Evolutionary conservation across 2,329 filamentous ascomycete species (phyloP), one percentile per base, ranked within the genome.

Genomic region (Fusarium odoratissimum): DNA sequence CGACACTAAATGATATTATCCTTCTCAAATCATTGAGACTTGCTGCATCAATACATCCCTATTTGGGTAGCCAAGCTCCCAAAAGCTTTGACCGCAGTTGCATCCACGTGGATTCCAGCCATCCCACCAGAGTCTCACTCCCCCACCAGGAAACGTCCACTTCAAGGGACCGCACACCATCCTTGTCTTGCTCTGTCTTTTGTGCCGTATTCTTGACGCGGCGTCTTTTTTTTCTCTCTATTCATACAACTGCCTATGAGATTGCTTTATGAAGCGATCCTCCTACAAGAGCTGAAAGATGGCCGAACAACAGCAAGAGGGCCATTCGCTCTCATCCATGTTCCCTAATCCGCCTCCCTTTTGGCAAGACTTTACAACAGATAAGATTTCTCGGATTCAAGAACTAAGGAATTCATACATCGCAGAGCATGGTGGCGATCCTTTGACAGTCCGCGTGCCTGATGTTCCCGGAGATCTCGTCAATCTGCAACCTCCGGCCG

Each of bases 321-420:
- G 83, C 14, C 80, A 82, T 40, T 84, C 85, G 51, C 82, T 88
- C 76, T 87, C 90, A 31, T 90, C 92, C 30, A 90, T 91, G 44
- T 97, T 95, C 80, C 95, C 96, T 30, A 90, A 92, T 58, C 96
- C 96, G 31, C 96, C 96, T 31, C 91, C 92, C 2, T 97, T 98
- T 84, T 98, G 93, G 91, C 91, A 92, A 75, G 88, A 93, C 80
- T 98, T 98, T 83, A 97, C 94, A 0, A 81, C 90, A 6, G 90
- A 92, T 33, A 97, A 95, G 78, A 78, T 93, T 58, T 83, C 89
- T 19, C 90, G 89, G 8, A 82, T 88, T 60, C 81, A 84, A 10
- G 80, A 83, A 28, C 75, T 89, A 19, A 84, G 83, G 56, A 80
- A 80, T 49, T 76, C 83, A 3, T 80, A 84, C 64, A 79, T 82